phyloP scores from a whole-genome alignment of 176 grass and related monocot genomes.

The Carex pumila region DNA sequence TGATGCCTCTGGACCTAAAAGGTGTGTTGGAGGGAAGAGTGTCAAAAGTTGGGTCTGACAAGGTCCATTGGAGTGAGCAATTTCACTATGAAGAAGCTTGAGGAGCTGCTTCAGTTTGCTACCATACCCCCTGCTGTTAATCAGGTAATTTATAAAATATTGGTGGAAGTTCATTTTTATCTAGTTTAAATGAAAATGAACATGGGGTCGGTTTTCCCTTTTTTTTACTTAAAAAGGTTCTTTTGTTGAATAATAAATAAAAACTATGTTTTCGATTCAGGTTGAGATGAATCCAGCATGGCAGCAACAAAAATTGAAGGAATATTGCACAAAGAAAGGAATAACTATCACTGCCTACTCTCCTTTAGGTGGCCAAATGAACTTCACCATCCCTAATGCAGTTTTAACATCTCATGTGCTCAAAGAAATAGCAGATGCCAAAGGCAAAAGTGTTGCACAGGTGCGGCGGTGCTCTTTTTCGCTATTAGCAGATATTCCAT shows the following conservation, averaged over 20 bases:
- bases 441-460: too few relatives aligned
- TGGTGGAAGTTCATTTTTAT: too few relatives aligned
- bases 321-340: constrained; percentile 10
- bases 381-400: background rate
- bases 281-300: constrained; percentile 9
- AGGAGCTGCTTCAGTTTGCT: too few relatives aligned
- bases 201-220: too few relatives aligned
- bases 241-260: background rate
- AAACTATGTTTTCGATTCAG: background rate
- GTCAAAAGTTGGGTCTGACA: constrained; percentile 35
- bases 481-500: background rate
- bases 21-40: constrained; percentile 53
- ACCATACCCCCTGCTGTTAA: too few relatives aligned
- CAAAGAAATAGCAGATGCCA: constrained; percentile 25
- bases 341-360: constrained; percentile 22
- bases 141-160: too few relatives aligned
- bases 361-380: too few relatives aligned
- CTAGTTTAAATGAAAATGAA: too few relatives aligned
- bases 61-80: constrained; percentile 61
- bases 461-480: too few relatives aligned
- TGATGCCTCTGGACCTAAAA: constrained; percentile 32
- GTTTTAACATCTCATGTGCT: background rate
- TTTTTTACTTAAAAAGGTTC: too few relatives aligned
- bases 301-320: constrained; percentile 11
- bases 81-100: constrained; percentile 25